Base-by-base conservation (phyloP, 352 stramenopile genomes). In the Globisporangium heterothallicum region DNA sequence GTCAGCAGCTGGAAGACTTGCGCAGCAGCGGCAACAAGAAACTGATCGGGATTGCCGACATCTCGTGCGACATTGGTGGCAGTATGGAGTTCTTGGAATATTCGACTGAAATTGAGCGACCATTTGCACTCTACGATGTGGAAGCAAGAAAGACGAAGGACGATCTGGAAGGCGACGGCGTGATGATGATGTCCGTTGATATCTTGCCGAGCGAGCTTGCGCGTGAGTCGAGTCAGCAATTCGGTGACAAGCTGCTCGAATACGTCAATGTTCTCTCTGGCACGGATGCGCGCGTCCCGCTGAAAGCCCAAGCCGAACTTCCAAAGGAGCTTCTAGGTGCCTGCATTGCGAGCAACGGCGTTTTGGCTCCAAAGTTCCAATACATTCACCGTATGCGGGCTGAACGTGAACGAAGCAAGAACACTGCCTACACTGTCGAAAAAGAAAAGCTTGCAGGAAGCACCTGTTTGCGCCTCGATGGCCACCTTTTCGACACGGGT, bases 401-500 rank as follows among this genome's bases (percentile, higher is more conserved):
- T 14, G 84, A 94, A 48, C 76, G 76, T 42, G 81, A 92, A 22
- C 81, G 84, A 38, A 84, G 73, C 54, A 78, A 74, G 47, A 74
- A 83, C 49, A 67, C 76, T 40, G 57, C 74, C 45, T 91, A 88
- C 53, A 66, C 82, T 42, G 66, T 66, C 54, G 78, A 81, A 9
- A 84, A 87, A 58, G 76, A 81, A 42, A 66, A 87, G 34, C 65
- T 94, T 18, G 83, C 77, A 3, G 82, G 82, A 9, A 90, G 70
- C 63, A 93, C 82, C 1, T 92, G 85, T 40, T 19, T 97, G 27
- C 66, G 85, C 2, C 59, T 97, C 5, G 68, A 96, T 51, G 95
- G 94, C 2, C 94, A 98, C 64, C 71, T 98, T 32, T 98, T 98
- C 64, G 95, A 98, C 78, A 97, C 85, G 9, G 90, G 91, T 24